Evolutionary conservation across 176 grass and related monocot genomes (phyloP).

Genomic region (Stipa capillata): DNA sequence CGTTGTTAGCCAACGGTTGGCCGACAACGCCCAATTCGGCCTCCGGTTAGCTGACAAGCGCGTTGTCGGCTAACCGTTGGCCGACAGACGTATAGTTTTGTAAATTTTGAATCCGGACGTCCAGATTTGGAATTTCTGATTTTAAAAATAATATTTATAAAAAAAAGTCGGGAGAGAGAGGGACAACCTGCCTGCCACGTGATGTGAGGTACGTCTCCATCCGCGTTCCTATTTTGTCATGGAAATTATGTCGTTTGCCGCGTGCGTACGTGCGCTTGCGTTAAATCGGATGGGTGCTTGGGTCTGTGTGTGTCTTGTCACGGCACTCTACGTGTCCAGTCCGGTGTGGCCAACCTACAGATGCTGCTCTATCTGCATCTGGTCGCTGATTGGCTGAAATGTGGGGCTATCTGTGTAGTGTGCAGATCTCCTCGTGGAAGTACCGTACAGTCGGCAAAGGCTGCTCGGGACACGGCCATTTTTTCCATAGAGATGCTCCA

Average conservation of each 20-base stretch:
- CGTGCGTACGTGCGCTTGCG: background rate
- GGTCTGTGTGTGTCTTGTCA: background rate
- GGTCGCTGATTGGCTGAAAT: background rate
- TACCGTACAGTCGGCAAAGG: no score
- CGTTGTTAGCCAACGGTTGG: no score
- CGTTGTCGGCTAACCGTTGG: no score
- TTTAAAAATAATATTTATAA: no score
- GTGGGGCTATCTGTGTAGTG: background rate
- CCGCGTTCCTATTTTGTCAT: background rate
- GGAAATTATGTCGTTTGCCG: background rate
- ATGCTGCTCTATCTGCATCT: background rate
- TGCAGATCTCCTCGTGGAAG: background rate
- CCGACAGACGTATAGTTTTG: no score
- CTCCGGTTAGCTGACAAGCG: no score
- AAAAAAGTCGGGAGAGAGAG: no score
- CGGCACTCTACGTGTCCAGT: background rate
- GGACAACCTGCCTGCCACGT: background rate
- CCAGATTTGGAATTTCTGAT: no score
- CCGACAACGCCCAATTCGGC: no score
- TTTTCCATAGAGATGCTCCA: no score
- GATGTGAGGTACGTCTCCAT: background rate
- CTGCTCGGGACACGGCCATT: no score
- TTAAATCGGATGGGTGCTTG: background rate
- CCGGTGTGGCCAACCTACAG: background rate
- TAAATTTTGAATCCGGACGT: no score